These are phyloP conservation scores for Saitozyma podzolica DNA, from an alignment of 768 basidiomycete species.

Conservation along the genomic window DNA sequence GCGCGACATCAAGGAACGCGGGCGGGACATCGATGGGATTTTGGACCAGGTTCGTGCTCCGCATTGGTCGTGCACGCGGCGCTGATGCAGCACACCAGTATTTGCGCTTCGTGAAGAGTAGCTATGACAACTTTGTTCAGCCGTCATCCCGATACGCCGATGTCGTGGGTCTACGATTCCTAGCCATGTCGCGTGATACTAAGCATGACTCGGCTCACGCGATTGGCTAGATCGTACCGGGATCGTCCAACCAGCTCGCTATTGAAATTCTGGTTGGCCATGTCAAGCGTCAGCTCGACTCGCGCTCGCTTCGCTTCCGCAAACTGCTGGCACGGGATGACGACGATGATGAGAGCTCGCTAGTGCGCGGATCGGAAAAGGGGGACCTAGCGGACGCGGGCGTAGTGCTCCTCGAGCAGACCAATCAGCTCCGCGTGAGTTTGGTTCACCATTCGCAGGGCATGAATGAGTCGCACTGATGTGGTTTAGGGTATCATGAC, in stretches of 20 bases:
- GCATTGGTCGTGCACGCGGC: background rate
- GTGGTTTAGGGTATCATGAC: slow-evolving; percentile 78
- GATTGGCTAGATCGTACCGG: slow-evolving; percentile 80
- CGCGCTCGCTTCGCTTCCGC: slow-evolving; percentile 72
- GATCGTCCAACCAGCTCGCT: slow-evolving; percentile 81
- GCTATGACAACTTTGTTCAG: slow-evolving; percentile 88
- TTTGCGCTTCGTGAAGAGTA: slow-evolving; percentile 89
- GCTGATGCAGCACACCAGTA: slow-evolving; percentile 55
- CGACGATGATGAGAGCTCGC: slow-evolving; percentile 16
- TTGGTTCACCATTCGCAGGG: background rate
- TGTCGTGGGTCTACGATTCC: slow-evolving; percentile 60
- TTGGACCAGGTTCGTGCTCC: slow-evolving; percentile 66
- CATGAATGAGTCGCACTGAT: background rate
- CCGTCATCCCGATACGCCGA: slow-evolving; percentile 86
- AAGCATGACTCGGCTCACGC: background rate
- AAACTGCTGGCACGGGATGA: slow-evolving; percentile 63
- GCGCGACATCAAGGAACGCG: slow-evolving; percentile 84
- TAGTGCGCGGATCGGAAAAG: slow-evolving; percentile 3
- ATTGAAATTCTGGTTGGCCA: slow-evolving; percentile 93
- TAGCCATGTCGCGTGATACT: background rate
- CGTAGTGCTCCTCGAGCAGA: slow-evolving; percentile 70
- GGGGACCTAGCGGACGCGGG: slow-evolving; percentile 50
- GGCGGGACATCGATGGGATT: slow-evolving; percentile 78
- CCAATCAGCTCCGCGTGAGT: slow-evolving; percentile 73
- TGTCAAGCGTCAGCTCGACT: slow-evolving; percentile 76